A percentile compares a stretch with the other conserved stretches of the same genome.
Evolutionary conservation across 805 yeast genomes (phyloP).

Genomic region (Ogataea ramenticola): DNA sequence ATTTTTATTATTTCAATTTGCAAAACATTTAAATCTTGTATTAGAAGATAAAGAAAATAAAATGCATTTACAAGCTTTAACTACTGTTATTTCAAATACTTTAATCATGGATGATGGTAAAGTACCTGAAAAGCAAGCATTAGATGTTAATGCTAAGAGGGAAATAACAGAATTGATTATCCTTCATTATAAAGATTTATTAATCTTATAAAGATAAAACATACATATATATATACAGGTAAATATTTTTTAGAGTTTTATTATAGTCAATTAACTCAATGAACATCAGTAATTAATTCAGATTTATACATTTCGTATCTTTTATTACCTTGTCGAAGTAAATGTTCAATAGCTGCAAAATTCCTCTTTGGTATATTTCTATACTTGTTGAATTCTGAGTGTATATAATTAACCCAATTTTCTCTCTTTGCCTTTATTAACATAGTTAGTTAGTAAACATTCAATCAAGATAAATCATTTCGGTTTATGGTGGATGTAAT

Average conservation of each 20-base stretch:
- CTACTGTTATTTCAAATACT: conserved; percentile 73
- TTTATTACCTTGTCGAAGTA: conserved; percentile 68
- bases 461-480: too few species aligned
- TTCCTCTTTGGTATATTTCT: conserved; percentile 61
- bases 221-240: not conserved
- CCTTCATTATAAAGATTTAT: conserved; percentile 4
- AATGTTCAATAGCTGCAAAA: conserved; percentile 79
- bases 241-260: not conserved
- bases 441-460: not conserved
- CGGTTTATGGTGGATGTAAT: too few species aligned
- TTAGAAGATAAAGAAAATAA: conserved; percentile 53
- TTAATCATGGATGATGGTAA: not conserved
- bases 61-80: conserved; percentile 77
- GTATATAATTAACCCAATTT: conserved; percentile 27
- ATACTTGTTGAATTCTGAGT: conserved; percentile 55
- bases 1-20: conserved; percentile 45
- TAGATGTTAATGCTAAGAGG: not conserved
- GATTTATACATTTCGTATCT: conserved; percentile 66
- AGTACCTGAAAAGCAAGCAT: not conserved
- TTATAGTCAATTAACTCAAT: conserved; percentile 11
- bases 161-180: not conserved
- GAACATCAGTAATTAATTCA: conserved; percentile 65
- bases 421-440: conserved; percentile 18
- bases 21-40: conserved; percentile 60
- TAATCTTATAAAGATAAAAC: not conserved